Evolutionary conservation across 225 moss, liverwort and hornwort species (phyloP), one percentile per base, ranked within the genome.

Genomic region (Polytrichum commune): DNA sequence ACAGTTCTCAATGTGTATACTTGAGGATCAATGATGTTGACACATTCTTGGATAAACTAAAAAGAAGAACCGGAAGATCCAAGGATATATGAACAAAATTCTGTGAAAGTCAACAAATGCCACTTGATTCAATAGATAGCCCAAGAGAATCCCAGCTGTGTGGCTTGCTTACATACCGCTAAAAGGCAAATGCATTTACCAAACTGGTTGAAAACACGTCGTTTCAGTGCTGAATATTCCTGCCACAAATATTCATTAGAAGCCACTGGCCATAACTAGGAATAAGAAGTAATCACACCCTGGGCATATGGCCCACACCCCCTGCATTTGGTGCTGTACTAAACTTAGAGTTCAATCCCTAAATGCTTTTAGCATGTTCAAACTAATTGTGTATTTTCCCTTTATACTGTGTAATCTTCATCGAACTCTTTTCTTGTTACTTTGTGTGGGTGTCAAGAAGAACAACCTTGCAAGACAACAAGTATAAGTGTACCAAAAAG

Each of bases 161-260:
- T 30, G 69, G 32, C 2, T 74, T 61, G 54, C 26, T 77, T 62
- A 74, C 90, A 75, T 90, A 94, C 97, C 74, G 97, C 90, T 79
- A 94, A 80, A 66, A 94, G 85, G 77, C 97, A 97, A 30, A 85
- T 80, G 67, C 91, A 92, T 76, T 79, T 85, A 69, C 86, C 83
- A 63, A 82, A 76, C 65, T 85, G 93, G 10, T 80, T 92, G 72
- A 80, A 74, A 22, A 90, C 70, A 76, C 97, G 97, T 74, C 88
- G 77, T 70, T 92, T 91, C 71, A 97, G 62, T 71, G 92, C 88
- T 63, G 82, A 65, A 62, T 89, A 97, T 80, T 97, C 97, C 94
- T 97, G 93, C 73, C 63, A 68, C 19, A 29, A 27, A 30, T 28
- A 25, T 25, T 60, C 22, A 60, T n/a, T n/a, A 6, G 5, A 60